Conservation (phyloP, 148 eudicot genomes). For the Selenicereus undatus region DNA sequence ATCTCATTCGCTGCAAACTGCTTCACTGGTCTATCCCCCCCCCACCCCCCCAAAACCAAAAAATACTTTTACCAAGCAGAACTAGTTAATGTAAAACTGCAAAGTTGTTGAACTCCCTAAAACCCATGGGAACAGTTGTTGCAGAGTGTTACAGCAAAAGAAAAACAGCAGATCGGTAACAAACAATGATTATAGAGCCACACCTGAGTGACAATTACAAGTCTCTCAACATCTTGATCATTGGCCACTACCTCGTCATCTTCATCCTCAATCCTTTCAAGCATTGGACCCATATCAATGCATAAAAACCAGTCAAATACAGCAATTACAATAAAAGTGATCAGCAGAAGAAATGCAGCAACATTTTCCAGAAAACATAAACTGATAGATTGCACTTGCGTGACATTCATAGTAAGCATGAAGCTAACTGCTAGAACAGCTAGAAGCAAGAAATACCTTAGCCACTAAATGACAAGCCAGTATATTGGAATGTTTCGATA, state of each 20-base stretch:
- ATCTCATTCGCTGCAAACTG: neutral
- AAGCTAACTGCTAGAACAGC: too few relatives aligned
- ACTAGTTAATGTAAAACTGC: neutral
- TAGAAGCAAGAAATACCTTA: too few relatives aligned
- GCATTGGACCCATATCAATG: conserved; percentile 13
- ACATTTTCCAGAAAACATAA: neutral
- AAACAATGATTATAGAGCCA: conserved; percentile 16
- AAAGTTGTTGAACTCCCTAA: neutral
- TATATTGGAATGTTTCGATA: neutral
- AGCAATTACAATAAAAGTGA: conserved; percentile 10
- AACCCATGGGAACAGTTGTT: neutral
- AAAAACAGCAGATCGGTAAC: neutral
- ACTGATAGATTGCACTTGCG: neutral
- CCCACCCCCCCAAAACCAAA: too few relatives aligned
- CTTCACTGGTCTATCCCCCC: too few relatives aligned
- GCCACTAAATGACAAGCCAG: neutral
- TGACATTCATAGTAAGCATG: neutral
- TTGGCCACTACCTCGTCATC: conserved; percentile 60
- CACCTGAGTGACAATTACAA: conserved; percentile 93
- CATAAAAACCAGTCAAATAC: conserved; percentile 7
- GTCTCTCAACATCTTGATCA: conserved; percentile 85
- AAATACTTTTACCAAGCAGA: neutral
- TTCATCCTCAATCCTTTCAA: conserved; percentile 69
- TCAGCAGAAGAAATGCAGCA: neutral
- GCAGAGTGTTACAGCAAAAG: neutral